Evolutionary conservation across 1,284 basidiomycete genomes (phyloP).

Genomic region (Irpex sp.): DNA sequence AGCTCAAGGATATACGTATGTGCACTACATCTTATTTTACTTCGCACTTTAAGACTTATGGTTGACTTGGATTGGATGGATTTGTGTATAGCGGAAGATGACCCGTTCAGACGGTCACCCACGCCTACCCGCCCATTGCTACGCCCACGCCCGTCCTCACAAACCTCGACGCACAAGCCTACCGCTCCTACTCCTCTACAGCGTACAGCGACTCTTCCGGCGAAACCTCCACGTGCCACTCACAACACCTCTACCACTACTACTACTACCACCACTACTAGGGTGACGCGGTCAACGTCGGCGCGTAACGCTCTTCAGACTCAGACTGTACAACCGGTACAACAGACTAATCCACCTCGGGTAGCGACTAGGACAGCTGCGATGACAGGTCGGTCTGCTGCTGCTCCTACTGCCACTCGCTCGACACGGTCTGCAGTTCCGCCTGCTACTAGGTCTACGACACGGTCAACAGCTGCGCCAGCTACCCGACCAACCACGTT

Average conservation of each 20-base stretch:
- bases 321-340: background rate
- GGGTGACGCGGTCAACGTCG: background rate
- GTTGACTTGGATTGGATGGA: no score
- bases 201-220: no score
- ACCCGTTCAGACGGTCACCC: no score
- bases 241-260: background rate
- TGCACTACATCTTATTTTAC: no score
- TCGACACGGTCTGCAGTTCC: background rate
- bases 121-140: no score
- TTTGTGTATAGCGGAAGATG: no score
- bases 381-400: background rate
- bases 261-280: background rate
- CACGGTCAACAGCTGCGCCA: no score
- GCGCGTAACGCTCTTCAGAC: background rate
- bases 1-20: slow-evolving; percentile 25
- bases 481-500: background rate
- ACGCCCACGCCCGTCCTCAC: no score
- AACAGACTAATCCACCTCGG: background rate
- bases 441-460: background rate
- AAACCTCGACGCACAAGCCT: no score
- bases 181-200: no score
- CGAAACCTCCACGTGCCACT: background rate
- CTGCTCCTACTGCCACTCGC: background rate
- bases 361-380: background rate
- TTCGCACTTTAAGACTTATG: no score